phyloP scores from a whole-genome alignment of 2,329 filamentous ascomycete genomes.

The Phialemoniopsis sp. region DNA sequence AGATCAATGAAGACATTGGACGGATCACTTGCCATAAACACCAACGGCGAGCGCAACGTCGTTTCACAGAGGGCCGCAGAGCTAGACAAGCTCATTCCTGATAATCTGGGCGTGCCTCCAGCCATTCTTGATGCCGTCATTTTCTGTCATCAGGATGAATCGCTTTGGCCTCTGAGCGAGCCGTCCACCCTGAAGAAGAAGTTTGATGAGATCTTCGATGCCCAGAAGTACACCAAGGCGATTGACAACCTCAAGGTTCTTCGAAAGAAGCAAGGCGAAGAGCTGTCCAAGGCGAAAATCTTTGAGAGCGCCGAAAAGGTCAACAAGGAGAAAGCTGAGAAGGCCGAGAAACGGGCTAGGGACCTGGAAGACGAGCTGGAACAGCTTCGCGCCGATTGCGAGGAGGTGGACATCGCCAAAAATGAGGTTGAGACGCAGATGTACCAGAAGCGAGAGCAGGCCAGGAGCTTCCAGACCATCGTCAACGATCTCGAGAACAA shows the following conservation, averaged over 20 bases:
- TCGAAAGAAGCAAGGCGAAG: conserved; percentile 75
- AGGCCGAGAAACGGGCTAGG: conserved; percentile 60
- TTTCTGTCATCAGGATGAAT: conserved; percentile 98
- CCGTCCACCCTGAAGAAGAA: conserved; percentile 82
- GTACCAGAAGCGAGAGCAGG: conserved; percentile 66
- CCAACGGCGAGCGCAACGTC: conserved; percentile 73
- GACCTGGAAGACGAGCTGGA: conserved; percentile 66
- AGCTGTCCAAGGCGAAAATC: conserved; percentile 68
- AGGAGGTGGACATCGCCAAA: conserved; percentile 39
- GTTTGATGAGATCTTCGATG: conserved; percentile 98
- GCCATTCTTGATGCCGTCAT: conserved; percentile 93
- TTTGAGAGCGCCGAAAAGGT: conserved; percentile 57
- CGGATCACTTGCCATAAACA: conserved; percentile 68
- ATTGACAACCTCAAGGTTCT: conserved; percentile 91
- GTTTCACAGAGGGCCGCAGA: conserved; percentile 79
- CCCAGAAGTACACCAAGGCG: conserved; percentile 92
- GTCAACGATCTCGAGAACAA: conserved; percentile 74
- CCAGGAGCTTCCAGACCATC: conserved; percentile 69
- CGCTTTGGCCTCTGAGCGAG: conserved; percentile 92
- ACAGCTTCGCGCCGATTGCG: conserved; percentile 51
- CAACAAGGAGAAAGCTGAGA: conserved; percentile 80
- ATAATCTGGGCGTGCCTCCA: conserved; percentile 82
- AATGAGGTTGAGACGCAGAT: conserved; percentile 39
- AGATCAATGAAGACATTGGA: conserved; percentile 82
- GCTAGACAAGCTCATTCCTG: conserved; percentile 78